These are phyloP conservation scores for Rhododendron vialii DNA, from an alignment of 148 eudicot species.

Conservation along the genomic window DNA sequence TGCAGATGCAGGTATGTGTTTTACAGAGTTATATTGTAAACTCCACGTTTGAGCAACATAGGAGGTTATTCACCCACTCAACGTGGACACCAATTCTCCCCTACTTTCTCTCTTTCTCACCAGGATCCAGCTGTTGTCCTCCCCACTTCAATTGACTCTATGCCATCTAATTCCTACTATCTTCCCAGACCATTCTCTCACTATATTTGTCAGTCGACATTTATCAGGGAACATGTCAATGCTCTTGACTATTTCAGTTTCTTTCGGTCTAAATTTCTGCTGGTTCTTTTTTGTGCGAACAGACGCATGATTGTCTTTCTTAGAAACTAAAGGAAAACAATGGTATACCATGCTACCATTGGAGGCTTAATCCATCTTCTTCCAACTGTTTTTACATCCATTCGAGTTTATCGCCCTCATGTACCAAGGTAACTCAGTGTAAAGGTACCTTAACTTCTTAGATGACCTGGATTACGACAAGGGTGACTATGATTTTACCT, in stretches of 20 bases:
- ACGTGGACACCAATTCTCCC: neutral
- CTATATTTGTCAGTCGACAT: neutral
- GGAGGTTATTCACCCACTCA: neutral
- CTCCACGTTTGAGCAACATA: neutral
- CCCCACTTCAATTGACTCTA: neutral
- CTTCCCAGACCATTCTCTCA: neutral
- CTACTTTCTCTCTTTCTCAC: neutral
- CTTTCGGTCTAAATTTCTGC: neutral
- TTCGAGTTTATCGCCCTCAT: neutral
- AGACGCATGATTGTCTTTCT: neutral
- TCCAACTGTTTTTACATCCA: neutral
- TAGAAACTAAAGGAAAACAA: neutral
- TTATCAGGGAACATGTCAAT: neutral
- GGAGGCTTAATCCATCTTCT: neutral
- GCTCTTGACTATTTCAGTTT: neutral
- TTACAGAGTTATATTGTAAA: neutral
- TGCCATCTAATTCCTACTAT: neutral
- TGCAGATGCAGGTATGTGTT: conserved; percentile 93
- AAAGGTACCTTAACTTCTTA: neutral
- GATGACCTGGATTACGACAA: neutral
- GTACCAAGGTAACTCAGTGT: neutral
- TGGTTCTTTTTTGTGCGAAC: neutral
- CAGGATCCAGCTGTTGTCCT: neutral
- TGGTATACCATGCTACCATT: neutral
- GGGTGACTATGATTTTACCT: neutral